Evolutionary conservation across 345 rosid genomes (phyloP).

Genomic region (Cardamine chenopodiifolia): DNA sequence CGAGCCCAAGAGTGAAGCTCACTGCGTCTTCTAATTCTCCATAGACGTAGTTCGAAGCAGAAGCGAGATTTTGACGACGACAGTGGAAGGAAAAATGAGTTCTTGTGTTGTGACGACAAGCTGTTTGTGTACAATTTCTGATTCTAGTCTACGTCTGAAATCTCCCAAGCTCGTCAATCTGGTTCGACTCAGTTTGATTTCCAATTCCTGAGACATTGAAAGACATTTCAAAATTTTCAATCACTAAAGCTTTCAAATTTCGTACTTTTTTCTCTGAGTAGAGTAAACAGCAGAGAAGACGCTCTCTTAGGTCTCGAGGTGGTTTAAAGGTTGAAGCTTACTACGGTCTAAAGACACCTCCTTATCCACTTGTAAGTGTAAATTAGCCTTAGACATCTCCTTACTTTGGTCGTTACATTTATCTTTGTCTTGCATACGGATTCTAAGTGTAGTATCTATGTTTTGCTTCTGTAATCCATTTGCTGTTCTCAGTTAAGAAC

Average conservation of each 20-base stretch:
- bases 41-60: slow-evolving; percentile 4
- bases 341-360: slow-evolving; percentile 82
- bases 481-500: not conserved
- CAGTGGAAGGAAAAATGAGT: slow-evolving; percentile 33
- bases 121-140: slow-evolving; percentile 20
- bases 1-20: slow-evolving; percentile 23
- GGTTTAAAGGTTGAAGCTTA: slow-evolving; percentile 60
- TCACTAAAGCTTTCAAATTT: slow-evolving; percentile 37
- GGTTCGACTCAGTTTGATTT: slow-evolving; percentile 34
- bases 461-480: slow-evolving; percentile 10
- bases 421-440: not conserved
- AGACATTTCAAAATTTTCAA: not conserved
- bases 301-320: slow-evolving; percentile 41
- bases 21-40: slow-evolving; percentile 3
- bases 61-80: slow-evolving; percentile 16
- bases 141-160: slow-evolving; percentile 38
- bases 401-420: not conserved
- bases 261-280: slow-evolving; percentile 10
- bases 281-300: slow-evolving; percentile 46
- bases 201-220: slow-evolving; percentile 13
- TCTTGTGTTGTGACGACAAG: slow-evolving; percentile 37
- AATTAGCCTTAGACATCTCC: not conserved
- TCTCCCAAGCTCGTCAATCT: slow-evolving; percentile 30
- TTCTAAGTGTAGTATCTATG: not conserved
- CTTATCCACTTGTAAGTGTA: slow-evolving; percentile 78